Conservation (phyloP, 805 yeast genomes). For the Alloascoidea africana region DNA sequence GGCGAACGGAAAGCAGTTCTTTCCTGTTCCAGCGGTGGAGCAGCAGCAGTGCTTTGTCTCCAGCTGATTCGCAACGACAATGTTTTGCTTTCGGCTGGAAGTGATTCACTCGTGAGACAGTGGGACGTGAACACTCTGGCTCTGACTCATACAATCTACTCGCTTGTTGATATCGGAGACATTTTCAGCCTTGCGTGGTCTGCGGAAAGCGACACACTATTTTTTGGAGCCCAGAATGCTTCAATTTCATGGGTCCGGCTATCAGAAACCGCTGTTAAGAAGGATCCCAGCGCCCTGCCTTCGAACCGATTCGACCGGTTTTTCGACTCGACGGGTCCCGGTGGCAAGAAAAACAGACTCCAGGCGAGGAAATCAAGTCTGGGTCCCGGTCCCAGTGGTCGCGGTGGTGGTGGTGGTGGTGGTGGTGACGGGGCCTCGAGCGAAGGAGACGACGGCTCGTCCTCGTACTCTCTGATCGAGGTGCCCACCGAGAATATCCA, state of each 20-base stretch:
- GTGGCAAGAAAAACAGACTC: conserved; percentile 30
- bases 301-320: conserved; percentile 66
- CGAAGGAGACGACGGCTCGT: conserved; percentile 2
- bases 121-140: conserved; percentile 45
- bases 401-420: background rate
- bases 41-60: conserved; percentile 68
- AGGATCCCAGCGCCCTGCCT: conserved; percentile 26
- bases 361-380: conserved; percentile 5
- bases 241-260: conserved; percentile 59
- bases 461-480: conserved; percentile 20
- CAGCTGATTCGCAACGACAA: conserved; percentile 26
- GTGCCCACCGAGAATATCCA: conserved; percentile 52
- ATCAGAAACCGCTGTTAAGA: conserved; percentile 10
- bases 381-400: background rate
- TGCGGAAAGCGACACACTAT: conserved; percentile 40
- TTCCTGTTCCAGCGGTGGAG: conserved; percentile 51
- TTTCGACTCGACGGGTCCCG: conserved; percentile 83
- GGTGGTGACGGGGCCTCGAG: conserved; percentile 5
- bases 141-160: conserved; percentile 57
- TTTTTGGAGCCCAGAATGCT: conserved; percentile 89
- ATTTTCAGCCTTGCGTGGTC: conserved; percentile 74
- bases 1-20: conserved; percentile 40
- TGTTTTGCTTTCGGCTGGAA: conserved; percentile 68
- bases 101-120: conserved; percentile 77
- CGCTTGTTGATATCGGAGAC: conserved; percentile 84